Percentiles rank a stretch among this genome's conserved stretches.
These are phyloP conservation scores for Grammothele lineata DNA, from an alignment of 768 basidiomycete genomes.

Conservation along the genomic window DNA sequence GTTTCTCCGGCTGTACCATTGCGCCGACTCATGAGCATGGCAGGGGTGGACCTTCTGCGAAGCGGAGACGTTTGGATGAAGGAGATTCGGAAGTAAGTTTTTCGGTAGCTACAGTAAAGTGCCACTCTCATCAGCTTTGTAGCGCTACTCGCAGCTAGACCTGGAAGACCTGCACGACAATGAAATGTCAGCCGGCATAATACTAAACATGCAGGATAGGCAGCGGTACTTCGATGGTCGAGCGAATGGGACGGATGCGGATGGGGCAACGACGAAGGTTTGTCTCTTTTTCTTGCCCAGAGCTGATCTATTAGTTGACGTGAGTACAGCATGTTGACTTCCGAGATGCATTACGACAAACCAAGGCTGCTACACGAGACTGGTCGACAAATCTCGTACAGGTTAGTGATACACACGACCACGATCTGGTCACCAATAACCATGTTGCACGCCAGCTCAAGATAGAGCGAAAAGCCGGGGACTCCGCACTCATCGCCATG, in stretches of 20 bases:
- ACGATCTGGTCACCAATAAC: not conserved
- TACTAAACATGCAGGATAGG: constrained; percentile 84
- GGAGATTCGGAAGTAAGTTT: constrained; percentile 38
- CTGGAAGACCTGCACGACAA: constrained; percentile 80
- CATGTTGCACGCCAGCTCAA: constrained; percentile 43
- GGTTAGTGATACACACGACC: constrained; percentile 36
- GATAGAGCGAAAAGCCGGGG: constrained; percentile 63
- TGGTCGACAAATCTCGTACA: constrained; percentile 59
- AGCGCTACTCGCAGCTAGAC: constrained; percentile 61
- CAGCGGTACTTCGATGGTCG: constrained; percentile 79
- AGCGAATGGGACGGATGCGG: constrained; percentile 8
- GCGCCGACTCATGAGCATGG: too few relatives aligned
- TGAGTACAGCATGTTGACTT: constrained; percentile 50
- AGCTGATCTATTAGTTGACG: too few relatives aligned
- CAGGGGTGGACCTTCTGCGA: constrained; percentile 53
- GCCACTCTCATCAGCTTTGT: not conserved
- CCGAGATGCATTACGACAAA: constrained; percentile 41
- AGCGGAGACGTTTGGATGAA: constrained; percentile 51
- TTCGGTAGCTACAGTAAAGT: too few relatives aligned
- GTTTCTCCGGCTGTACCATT: too few relatives aligned
- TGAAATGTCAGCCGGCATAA: constrained; percentile 60
- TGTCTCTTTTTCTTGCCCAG: too few relatives aligned
- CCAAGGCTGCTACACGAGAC: constrained; percentile 41
- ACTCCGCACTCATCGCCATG: constrained; percentile 68
- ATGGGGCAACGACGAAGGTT: too few relatives aligned